Conservation (phyloP, 2,329 filamentous ascomycete genomes). For the Phaeophleospora eucalypticola region DNA sequence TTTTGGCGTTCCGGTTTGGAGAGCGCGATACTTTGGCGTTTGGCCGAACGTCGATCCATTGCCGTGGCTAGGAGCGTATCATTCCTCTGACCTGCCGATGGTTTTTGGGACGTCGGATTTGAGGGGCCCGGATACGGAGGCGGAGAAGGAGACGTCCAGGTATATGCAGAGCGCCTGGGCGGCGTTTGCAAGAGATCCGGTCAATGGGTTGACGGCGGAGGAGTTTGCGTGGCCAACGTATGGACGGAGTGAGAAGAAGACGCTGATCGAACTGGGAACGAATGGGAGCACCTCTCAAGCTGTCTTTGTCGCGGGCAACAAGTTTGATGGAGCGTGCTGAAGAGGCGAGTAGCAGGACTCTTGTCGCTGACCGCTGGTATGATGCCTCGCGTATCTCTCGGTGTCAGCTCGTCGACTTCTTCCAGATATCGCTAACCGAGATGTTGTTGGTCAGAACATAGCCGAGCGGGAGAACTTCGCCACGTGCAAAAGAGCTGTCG, state of each 20-base stretch:
- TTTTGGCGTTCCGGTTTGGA: constrained; percentile 28
- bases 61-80: constrained; percentile 30
- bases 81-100: constrained; percentile 30
- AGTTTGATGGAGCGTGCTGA: constrained; percentile 1
- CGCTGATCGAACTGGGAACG: constrained; percentile 9
- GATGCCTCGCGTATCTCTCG: no score
- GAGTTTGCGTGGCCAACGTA: constrained; percentile 20
- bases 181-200: constrained; percentile 33
- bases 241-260: constrained; percentile 5
- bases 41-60: constrained; percentile 20
- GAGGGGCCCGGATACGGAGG: constrained; percentile 10
- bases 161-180: constrained; percentile 31
- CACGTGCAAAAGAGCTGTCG: no score
- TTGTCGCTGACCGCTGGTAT: no score
- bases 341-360: not conserved
- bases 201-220: constrained; percentile 21
- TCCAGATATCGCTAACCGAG: no score
- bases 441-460: no score
- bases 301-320: constrained; percentile 3
- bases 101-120: constrained; percentile 29
- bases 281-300: constrained; percentile 2
- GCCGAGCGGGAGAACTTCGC: no score
- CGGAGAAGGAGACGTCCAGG: constrained; percentile 17
- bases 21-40: constrained; percentile 29
- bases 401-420: no score